A percentile compares a stretch with the other conserved stretches of the same genome.
These are phyloP conservation scores for Carallia brachiata DNA, from an alignment of 345 rosid genomes.

Conservation along the genomic window DNA sequence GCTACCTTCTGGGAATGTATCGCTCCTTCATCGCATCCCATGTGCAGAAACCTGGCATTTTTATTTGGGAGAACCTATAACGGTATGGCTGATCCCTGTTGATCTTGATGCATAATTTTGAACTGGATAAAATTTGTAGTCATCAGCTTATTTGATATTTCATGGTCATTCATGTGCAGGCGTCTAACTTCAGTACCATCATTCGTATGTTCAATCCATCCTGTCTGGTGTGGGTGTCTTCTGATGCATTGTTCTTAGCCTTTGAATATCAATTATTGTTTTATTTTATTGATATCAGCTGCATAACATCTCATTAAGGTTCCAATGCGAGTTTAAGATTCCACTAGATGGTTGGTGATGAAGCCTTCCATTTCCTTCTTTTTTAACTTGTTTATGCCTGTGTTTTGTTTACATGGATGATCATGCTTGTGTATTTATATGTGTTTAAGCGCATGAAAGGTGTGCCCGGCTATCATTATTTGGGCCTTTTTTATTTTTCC, in stretches of 20 bases:
- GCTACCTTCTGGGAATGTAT: constrained; percentile 71
- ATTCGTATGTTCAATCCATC: not conserved
- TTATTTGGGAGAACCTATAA: constrained; percentile 71
- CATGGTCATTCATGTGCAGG: not conserved
- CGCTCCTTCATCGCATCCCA: constrained; percentile 73
- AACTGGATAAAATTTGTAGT: not conserved
- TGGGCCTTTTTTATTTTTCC: too few relatives aligned
- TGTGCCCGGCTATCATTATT: too few relatives aligned
- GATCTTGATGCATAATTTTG: not conserved
- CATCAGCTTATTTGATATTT: not conserved
- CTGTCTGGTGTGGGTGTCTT: not conserved
- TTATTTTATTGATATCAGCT: not conserved
- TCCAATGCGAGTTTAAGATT: too few relatives aligned
- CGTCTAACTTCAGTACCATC: not conserved
- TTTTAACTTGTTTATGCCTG: too few relatives aligned
- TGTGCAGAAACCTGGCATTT: constrained; percentile 86
- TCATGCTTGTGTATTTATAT: too few relatives aligned
- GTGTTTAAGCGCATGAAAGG: too few relatives aligned
- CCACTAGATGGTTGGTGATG: too few relatives aligned
- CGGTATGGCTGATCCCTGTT: constrained; percentile 39
- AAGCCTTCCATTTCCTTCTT: too few relatives aligned
- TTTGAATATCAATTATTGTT: not conserved
- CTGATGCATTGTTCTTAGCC: not conserved
- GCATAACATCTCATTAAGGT: too few relatives aligned
- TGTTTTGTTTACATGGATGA: too few relatives aligned